Base-by-base conservation (phyloP, 1,139 yeast genomes). In the Candida neerlandica region DNA sequence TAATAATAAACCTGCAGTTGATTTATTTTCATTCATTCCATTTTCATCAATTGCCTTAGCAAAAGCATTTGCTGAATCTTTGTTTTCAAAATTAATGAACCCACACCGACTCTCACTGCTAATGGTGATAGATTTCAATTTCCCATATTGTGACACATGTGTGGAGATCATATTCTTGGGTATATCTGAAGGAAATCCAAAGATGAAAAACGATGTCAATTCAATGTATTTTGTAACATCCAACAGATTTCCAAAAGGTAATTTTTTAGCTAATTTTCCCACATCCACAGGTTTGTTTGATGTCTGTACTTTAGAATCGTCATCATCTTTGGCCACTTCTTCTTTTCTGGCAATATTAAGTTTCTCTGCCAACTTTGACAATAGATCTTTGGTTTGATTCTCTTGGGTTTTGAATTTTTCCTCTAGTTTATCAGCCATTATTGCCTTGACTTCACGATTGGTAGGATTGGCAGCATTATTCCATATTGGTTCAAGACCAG, bases 61-160 rank as follows among this genome's bases (percentile, higher is more conserved):
- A 41, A 85, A 81, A 1, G 57, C 56, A 48, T 83, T 86, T 0
- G 95, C 94, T 1, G 73, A 69, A 4, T 64, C 58, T 35, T 87
- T 66, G 1, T 71, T 68, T 3, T 67, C 59, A 59, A 81, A 89
- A 10, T 78, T 73, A 2, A 89, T 69, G 60, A 75, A 88, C 0
- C 90, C 96, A 60, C 88, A 81, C 48, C 79, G 73, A 1, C 92
- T 86, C 21, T 72, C 71, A 55, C 84, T 89, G 26, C 81, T 75
- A n/a, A 86, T 66, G 7, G 77, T 73, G 33, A 83, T 62, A 7
- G 81, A 66, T 52, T 78, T 76, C 14, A 85, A 56, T 35, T 72
- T 69, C 0, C 87, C 86, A 51, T 61, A 67, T 47, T 59, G 54
- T 16, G 69, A 69, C 49, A 83, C 83, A 58, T 67, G 74, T 9